Conservation (phyloP, 2,329 filamentous ascomycete species). For the Claviceps maximensis region DNA sequence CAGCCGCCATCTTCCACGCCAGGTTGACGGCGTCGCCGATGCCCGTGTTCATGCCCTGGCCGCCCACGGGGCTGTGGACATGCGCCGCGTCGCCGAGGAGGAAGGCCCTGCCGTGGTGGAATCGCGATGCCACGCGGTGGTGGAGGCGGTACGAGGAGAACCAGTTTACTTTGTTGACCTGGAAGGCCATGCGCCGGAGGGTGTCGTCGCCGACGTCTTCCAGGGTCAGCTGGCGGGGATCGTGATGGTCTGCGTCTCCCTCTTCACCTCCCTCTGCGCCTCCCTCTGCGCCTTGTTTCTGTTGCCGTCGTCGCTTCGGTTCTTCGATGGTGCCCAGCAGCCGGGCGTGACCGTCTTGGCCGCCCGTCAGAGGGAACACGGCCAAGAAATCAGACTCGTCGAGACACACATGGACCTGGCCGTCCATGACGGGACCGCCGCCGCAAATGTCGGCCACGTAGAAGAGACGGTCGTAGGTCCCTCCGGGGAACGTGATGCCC, state of each 20-base stretch:
- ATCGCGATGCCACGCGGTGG: neutral
- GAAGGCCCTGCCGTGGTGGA: conserved; percentile 12
- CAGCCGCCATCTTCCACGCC: conserved; percentile 34
- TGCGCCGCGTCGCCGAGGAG: conserved; percentile 45
- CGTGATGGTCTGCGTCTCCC: neutral
- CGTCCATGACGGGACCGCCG: neutral
- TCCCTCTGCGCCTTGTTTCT: too few species aligned
- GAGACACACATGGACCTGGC: conserved; percentile 1
- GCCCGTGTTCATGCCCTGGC: conserved; percentile 46
- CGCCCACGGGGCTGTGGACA: conserved; percentile 41
- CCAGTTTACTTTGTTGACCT: neutral
- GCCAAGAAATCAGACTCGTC: neutral
- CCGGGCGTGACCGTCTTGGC: neutral
- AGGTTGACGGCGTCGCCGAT: conserved; percentile 42
- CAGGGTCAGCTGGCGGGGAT: neutral
- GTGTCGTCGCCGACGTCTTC: neutral
- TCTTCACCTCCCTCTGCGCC: neutral
- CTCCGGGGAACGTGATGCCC: neutral
- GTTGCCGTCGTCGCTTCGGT: too few species aligned
- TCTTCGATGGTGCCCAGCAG: neutral
- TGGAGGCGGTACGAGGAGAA: conserved; percentile 2
- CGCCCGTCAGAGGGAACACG: neutral
- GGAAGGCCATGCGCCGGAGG: neutral
- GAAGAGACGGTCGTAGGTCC: conserved; percentile 1
- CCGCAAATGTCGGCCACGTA: conserved; percentile 1